These are phyloP conservation scores for Fusarium sterilihyphosum DNA, from an alignment of 2,329 filamentous ascomycete genomes.

Conservation along the genomic window DNA sequence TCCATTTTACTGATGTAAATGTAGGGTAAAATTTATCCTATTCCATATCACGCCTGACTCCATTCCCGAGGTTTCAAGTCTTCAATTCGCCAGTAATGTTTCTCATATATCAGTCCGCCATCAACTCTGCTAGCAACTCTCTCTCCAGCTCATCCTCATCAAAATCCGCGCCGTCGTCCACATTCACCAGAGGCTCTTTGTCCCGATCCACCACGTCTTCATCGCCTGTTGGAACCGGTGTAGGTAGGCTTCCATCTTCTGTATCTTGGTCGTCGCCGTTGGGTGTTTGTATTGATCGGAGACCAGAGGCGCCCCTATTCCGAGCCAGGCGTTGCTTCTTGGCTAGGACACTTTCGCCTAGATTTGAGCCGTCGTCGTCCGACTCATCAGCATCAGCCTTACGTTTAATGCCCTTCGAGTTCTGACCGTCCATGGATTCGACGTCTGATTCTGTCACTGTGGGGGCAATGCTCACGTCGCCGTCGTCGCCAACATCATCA, in stretches of 20 bases:
- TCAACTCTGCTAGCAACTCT: constrained; percentile 70
- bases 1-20: constrained; percentile 3
- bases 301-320: constrained; percentile 55
- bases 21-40: neutral
- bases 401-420: constrained; percentile 46
- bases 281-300: constrained; percentile 57
- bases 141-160: constrained; percentile 70
- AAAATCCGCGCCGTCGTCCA: constrained; percentile 52
- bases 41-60: neutral
- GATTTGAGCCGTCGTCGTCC: constrained; percentile 46
- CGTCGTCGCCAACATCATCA: constrained; percentile 60
- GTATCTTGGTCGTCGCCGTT: constrained; percentile 49
- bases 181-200: constrained; percentile 37
- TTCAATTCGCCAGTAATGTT: constrained; percentile 60
- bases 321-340: constrained; percentile 63
- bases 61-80: constrained; percentile 14
- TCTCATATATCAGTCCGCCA: constrained; percentile 54
- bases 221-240: constrained; percentile 50
- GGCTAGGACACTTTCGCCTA: constrained; percentile 53
- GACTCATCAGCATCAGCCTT: constrained; percentile 49
- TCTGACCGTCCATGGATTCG: constrained; percentile 45
- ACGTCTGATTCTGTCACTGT: constrained; percentile 41
- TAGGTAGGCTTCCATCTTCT: constrained; percentile 52
- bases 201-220: constrained; percentile 48
- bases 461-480: constrained; percentile 45